Conservation (phyloP, 2,329 filamentous ascomycete genomes). For the Aspergillus texensis region DNA sequence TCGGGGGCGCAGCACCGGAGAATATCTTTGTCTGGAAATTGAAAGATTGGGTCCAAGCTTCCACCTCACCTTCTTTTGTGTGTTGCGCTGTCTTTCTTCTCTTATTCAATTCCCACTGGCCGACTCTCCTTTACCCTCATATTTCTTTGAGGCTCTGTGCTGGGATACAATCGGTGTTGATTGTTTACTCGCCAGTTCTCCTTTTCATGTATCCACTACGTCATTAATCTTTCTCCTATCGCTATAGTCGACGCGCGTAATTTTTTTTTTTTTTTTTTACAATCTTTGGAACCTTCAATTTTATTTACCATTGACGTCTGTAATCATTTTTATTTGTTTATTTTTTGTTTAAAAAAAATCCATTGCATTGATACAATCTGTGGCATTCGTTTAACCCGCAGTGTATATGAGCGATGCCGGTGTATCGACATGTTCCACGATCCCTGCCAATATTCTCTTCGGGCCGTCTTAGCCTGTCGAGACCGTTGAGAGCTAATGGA, state of each 20-base stretch:
- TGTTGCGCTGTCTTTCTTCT: background rate
- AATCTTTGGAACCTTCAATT: background rate
- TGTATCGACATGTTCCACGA: constrained; percentile 28
- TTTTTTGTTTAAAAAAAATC: background rate
- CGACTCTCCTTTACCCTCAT: background rate
- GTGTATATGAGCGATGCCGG: constrained; percentile 21
- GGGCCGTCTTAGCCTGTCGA: constrained; percentile 22
- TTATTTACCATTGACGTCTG: background rate
- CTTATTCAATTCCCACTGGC: background rate
- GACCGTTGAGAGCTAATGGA: constrained; percentile 16
- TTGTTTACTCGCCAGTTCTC: constrained; percentile 33
- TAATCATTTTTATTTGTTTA: background rate
- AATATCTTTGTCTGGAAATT: background rate
- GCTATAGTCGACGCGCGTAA: background rate
- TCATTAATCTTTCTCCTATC: background rate
- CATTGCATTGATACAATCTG: background rate
- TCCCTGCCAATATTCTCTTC: constrained; percentile 21
- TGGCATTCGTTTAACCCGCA: constrained; percentile 1
- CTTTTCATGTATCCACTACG: constrained; percentile 5
- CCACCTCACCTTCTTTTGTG: constrained; percentile 6
- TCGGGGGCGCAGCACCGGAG: constrained; percentile 12
- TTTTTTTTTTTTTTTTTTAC: background rate
- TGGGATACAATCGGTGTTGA: background rate
- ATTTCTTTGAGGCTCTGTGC: constrained; percentile 3
- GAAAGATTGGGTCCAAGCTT: constrained; percentile 1